Conservation (phyloP, 495 filamentous ascomycete species). For the Aspergillus incahuasiensis region DNA sequence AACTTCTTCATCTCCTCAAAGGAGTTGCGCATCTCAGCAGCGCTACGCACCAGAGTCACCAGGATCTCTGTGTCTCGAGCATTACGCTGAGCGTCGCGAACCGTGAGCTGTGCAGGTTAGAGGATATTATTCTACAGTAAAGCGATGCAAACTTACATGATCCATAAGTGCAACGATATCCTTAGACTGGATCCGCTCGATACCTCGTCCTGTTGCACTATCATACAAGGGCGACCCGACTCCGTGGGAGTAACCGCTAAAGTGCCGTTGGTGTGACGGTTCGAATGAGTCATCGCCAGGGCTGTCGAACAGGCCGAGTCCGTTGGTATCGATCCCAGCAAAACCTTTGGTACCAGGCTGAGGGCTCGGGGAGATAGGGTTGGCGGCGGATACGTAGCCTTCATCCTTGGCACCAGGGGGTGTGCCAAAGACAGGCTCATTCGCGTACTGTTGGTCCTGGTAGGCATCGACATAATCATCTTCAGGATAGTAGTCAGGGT, state of each 20-base stretch:
- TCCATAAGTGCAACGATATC: constrained; percentile 98
- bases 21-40: constrained; percentile 94
- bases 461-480: constrained; percentile 39
- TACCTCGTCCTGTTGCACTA: constrained; percentile 78
- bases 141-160: constrained; percentile 55
- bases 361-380: constrained; percentile 60
- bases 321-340: constrained; percentile 51
- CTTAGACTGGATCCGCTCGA: constrained; percentile 91
- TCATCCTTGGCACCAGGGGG: constrained; percentile 63
- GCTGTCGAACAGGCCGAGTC: constrained; percentile 54
- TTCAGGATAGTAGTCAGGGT: constrained; percentile 37
- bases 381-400: constrained; percentile 84
- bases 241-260: constrained; percentile 84
- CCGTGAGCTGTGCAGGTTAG: constrained; percentile 63
- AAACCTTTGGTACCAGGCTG: constrained; percentile 57
- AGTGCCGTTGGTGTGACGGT: constrained; percentile 59
- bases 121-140: not conserved
- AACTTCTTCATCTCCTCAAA: constrained; percentile 96
- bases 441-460: constrained; percentile 27
- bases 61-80: constrained; percentile 95
- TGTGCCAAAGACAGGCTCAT: constrained; percentile 35
- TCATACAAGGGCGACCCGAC: constrained; percentile 82
- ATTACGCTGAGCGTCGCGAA: constrained; percentile 93
- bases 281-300: constrained; percentile 56
- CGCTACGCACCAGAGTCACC: constrained; percentile 86